Evolutionary conservation across 2,329 filamentous ascomycete species (phyloP).

Genomic region (Penicillium sp.): DNA sequence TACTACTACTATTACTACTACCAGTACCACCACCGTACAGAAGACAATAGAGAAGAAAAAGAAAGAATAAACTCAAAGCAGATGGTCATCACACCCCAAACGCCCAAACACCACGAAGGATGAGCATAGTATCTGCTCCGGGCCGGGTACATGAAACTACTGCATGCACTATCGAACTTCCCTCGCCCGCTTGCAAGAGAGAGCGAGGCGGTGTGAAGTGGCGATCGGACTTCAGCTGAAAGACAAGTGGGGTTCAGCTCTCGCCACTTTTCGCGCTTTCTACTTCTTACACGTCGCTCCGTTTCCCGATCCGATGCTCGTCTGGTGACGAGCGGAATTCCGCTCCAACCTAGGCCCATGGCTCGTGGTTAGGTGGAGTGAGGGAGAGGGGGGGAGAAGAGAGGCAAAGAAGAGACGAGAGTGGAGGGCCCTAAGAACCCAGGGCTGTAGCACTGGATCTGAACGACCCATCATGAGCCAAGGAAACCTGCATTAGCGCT

Average conservation of each 20-base stretch:
- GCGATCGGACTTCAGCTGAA: slow-evolving; percentile 28
- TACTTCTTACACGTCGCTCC: too few species aligned
- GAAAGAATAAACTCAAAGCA: background rate
- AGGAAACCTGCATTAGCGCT: slow-evolving; percentile 42
- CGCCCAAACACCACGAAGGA: background rate
- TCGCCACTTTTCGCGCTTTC: slow-evolving; percentile 19
- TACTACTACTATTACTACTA: too few species aligned
- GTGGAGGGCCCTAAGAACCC: slow-evolving; percentile 28
- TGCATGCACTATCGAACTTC: slow-evolving; percentile 21
- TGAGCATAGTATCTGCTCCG: slow-evolving; percentile 12
- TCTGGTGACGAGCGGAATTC: too few species aligned
- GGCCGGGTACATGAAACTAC: slow-evolving; percentile 23
- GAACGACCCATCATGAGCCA: slow-evolving; percentile 27
- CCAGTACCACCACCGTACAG: too few species aligned
- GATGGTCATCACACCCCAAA: slow-evolving; percentile 1
- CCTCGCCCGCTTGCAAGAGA: too few species aligned
- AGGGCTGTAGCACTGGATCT: slow-evolving; percentile 38
- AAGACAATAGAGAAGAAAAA: background rate
- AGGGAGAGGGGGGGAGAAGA: too few species aligned
- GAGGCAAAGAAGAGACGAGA: too few species aligned
- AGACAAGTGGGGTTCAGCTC: slow-evolving; percentile 20
- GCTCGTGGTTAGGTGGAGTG: too few species aligned
- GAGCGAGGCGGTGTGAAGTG: slow-evolving; percentile 23
- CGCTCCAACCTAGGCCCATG: too few species aligned
- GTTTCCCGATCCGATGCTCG: slow-evolving; percentile 15